Evolutionary conservation across 352 stramenopile species (phyloP), one percentile per base, ranked within the genome.

Genomic region (Halophytophthora polymorphica): DNA sequence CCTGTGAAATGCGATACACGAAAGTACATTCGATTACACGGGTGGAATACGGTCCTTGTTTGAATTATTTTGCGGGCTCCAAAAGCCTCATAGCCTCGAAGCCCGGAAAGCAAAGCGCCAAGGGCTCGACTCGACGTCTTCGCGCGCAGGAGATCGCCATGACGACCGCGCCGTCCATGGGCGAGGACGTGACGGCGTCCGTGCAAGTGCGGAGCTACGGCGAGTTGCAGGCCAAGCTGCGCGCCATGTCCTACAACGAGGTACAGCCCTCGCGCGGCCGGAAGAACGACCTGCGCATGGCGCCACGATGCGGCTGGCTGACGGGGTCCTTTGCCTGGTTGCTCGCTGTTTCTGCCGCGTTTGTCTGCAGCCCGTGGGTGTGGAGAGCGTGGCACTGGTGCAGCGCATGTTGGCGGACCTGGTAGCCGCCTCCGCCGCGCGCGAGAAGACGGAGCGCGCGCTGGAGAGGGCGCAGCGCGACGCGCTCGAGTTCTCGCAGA

Each of bases 351-450:
- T 22, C 23, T 12, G 6, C 8, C 6, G 11, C 19, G 14, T 14
- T 48, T 21, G 34, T 37, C 25, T 45, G 13, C 39, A 86, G 69
- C 77, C 81, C 4, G 55, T 91, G 19, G 75, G 61, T 3, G 43
- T 81, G 13, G 81, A 91, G 49, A 88, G 76, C 44, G 73, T 74
- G 22, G 50, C 67, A 22, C 61, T 91, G 6, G 81, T 89, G 15
- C 61, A 68, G 19, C 63, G 65, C 18, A 51, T 91, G n/a, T 61
- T 91, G n/a, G 28, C 36, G 6, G 81, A 89, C 46, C 53, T 91
- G n/a, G 19, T 77, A 22, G 45, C 43, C 5, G 58, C 50, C 13
- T 73, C 50, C 3, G 59, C 73, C 14, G 53, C 56, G 3, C 61
- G 55, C 3, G 64, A 81, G 29, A 54, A 50, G 29, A 45, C 65